Evolutionary conservation across 129 eudicot species (phyloP), one percentile per base, ranked within the genome.

Genomic region (Arctium lappa): DNA sequence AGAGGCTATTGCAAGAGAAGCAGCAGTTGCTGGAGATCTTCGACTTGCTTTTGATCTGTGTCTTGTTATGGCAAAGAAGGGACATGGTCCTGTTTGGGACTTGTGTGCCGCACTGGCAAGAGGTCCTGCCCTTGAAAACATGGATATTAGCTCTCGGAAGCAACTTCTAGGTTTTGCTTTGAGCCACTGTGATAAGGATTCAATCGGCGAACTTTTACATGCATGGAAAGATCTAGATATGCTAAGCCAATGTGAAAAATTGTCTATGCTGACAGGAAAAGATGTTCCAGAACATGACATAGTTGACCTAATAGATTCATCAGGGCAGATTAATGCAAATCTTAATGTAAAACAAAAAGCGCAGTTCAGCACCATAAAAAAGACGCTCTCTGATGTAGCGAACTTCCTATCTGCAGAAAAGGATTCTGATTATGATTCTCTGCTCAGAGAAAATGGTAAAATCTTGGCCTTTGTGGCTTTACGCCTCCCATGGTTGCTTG

Each of bases 1-100:
- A 80, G 99, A 96, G 90, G 98, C 97, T 75, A 91, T 96, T 78
- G 98, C 99, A 29, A 86, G 99, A 85, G 99, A 96, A 91, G 99
- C 99, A 75, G 98, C 99, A 77, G 93, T 90, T 86, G 93, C 98
- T 72, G 99, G 99, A 44, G 98, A 96, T 87, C 90, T 96, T 70
- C 99, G 92, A 73, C 90, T 96, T 80, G 95, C 99, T 72, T 93
- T 90, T 76, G 99, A 93, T 88, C 87, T 93, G 6, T 96, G 99
- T 84, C 91, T 96, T 77, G 86, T 89, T 39, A 88, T 96, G 86
- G 98, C 98, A 27, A 91, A 86, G 79, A 96, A 90, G 84, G 99
- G 98, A 16, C 98, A 93, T 30, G 99, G 99, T 74, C 88, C 91
- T 75, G 86, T 89, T 73, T 96, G 99, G 99, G 99, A 96, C 82